Conservation (phyloP, 139 green algal genomes). For the Chlorella vulgaris region DNA sequence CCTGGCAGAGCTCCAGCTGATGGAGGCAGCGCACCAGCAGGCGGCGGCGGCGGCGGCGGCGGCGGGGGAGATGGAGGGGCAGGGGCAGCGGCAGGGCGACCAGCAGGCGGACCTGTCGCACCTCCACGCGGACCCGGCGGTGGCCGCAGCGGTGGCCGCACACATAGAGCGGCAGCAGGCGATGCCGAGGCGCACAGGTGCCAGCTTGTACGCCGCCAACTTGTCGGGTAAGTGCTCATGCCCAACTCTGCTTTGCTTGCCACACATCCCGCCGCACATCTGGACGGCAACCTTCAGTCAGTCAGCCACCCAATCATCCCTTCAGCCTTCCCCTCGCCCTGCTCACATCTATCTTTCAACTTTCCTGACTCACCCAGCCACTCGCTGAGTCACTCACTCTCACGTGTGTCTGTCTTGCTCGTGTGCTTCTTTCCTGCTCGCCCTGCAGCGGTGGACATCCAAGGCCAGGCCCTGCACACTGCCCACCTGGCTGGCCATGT, state of each 20-base stretch:
- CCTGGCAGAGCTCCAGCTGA: conserved; percentile 8
- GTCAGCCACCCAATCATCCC: too few species aligned
- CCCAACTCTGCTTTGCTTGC: neutral
- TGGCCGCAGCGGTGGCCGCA: neutral
- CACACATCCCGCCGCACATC: neutral
- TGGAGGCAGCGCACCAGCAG: neutral
- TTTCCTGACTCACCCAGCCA: neutral
- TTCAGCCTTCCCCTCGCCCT: too few species aligned
- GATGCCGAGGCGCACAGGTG: conserved; percentile 11
- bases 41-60: neutral
- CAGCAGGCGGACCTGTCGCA: neutral
- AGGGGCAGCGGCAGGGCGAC: neutral
- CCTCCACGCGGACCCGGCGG: neutral
- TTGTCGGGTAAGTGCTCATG: conserved; percentile 8
- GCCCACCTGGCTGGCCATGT: conserved; percentile 10
- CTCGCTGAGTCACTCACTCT: too few species aligned
- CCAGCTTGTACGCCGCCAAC: conserved; percentile 23
- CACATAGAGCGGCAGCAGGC: conserved; percentile 31
- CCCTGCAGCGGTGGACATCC: conserved; percentile 29
- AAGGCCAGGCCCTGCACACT: conserved; percentile 13
- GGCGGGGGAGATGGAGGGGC: neutral
- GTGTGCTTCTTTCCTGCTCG: neutral
- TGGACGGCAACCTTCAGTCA: neutral
- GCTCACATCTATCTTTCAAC: too few species aligned
- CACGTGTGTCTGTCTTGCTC: too few species aligned